phyloP scores from a whole-genome alignment of 768 basidiomycete genomes.

The Amanita fuliginea region DNA sequence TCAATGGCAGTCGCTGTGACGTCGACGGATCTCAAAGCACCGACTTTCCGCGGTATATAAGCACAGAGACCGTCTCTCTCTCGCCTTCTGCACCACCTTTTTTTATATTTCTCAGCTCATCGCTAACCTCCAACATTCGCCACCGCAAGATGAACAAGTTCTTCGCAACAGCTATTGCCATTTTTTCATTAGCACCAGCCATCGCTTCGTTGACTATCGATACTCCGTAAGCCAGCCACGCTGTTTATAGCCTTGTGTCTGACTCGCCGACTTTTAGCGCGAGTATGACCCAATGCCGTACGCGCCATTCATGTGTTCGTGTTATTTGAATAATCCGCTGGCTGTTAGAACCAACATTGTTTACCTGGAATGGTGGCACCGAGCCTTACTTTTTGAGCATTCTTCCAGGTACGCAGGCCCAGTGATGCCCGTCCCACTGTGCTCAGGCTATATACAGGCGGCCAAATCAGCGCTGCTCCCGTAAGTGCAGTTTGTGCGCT shows the following conservation, averaged over 20 bases:
- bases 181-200: conserved; percentile 27
- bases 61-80: neutral
- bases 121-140: neutral
- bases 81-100: neutral
- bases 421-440: neutral
- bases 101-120: conserved; percentile 3
- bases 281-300: conserved; percentile 39
- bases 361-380: conserved; percentile 41
- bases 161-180: conserved; percentile 20
- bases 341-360: conserved; percentile 43
- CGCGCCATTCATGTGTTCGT: conserved; percentile 12
- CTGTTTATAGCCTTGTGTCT: neutral
- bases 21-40: conserved; percentile 1
- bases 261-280: conserved; percentile 7
- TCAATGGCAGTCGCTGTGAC: conserved; percentile 1
- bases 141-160: conserved; percentile 24
- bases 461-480: conserved; percentile 37
- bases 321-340: neutral
- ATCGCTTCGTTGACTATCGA: conserved; percentile 43
- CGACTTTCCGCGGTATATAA: conserved; percentile 1
- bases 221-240: conserved; percentile 37
- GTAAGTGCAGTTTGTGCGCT: conserved; percentile 20
- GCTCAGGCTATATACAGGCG: conserved; percentile 26
- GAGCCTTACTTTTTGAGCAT: conserved; percentile 50
- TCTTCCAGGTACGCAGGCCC: conserved; percentile 38